phyloP scores from a whole-genome alignment of 2,329 filamentous ascomycete genomes.

The Dryadomyces sulphureus region DNA sequence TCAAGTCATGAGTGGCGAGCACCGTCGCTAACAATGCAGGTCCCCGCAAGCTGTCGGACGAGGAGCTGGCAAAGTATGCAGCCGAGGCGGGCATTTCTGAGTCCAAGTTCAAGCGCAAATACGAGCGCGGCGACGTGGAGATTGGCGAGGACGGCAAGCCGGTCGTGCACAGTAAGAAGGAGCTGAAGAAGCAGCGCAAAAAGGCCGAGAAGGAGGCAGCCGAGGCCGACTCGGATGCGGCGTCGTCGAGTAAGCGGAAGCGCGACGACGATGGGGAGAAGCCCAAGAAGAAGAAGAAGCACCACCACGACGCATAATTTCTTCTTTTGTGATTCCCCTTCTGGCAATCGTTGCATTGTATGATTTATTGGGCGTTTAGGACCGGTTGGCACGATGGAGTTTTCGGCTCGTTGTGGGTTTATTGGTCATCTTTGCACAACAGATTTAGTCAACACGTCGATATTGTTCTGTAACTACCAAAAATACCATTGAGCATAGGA shows the following conservation, averaged over 20 bases:
- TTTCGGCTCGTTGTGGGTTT: neutral
- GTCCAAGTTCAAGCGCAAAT: conserved; percentile 66
- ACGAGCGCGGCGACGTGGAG: conserved; percentile 59
- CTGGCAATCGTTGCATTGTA: neutral
- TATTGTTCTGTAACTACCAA: too few relatives aligned
- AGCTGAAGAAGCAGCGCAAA: conserved; percentile 20
- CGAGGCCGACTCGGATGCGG: conserved; percentile 21
- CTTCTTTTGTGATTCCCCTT: neutral
- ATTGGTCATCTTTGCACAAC: neutral
- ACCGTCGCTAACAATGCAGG: neutral
- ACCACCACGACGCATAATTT: conserved; percentile 12
- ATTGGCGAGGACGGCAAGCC: conserved; percentile 51
- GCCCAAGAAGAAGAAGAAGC: conserved; percentile 36
- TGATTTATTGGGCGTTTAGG: neutral
- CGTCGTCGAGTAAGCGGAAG: conserved; percentile 44
- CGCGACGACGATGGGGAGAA: conserved; percentile 51
- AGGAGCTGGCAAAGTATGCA: conserved; percentile 44
- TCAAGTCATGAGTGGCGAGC: too few relatives aligned
- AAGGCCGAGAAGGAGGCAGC: conserved; percentile 13
- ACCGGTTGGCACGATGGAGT: neutral
- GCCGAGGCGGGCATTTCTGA: conserved; percentile 54
- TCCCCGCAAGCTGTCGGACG: conserved; percentile 32
- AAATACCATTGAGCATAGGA: too few relatives aligned
- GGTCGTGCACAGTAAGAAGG: conserved; percentile 41
- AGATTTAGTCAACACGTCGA: neutral